Conservation (phyloP, 169 alveolate genomes). For the Cryptosporidium andersoni region DNA sequence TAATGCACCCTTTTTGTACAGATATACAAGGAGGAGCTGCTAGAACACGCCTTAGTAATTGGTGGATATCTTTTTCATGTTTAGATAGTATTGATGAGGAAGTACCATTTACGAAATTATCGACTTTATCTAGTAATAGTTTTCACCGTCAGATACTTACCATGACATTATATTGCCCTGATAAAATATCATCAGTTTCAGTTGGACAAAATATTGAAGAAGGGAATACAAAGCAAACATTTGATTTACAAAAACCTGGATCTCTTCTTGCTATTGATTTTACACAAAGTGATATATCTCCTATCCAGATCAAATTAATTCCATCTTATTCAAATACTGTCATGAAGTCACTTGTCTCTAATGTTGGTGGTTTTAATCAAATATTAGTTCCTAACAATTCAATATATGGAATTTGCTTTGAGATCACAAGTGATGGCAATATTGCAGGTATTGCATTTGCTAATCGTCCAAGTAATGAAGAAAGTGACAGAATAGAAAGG, state of each 20-base stretch:
- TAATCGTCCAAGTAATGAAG: constrained; percentile 6
- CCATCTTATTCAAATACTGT: constrained; percentile 45
- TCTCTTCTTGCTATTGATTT: constrained; percentile 33
- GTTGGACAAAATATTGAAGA: constrained; percentile 63
- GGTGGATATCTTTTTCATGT: constrained; percentile 63
- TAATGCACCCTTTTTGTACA: constrained; percentile 44
- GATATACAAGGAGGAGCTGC: constrained; percentile 69
- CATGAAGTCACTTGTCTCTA: constrained; percentile 3
- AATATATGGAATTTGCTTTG: constrained; percentile 64
- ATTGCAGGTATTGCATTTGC: constrained; percentile 72
- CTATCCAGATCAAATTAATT: constrained; percentile 28
- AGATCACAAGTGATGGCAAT: constrained; percentile 57
- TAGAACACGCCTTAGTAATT: constrained; percentile 58
- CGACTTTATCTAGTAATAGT: constrained; percentile 10
- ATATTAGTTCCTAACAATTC: constrained; percentile 42
- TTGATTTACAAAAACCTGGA: constrained; percentile 58
- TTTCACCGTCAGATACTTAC: constrained; percentile 7
- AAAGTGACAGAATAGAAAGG: too few species aligned
- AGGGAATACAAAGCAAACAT: constrained; percentile 1
- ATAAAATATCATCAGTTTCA: constrained; percentile 50
- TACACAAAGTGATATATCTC: constrained; percentile 38
- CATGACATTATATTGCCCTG: constrained; percentile 45
- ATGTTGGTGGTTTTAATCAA: constrained; percentile 52
- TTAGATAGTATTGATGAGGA: constrained; percentile 42
- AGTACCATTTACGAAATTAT: constrained; percentile 46